Evolutionary conservation across 164 flowering plant genomes (phyloP), one percentile per base, ranked within the genome.

Genomic region (Magnolia changhungtana): DNA sequence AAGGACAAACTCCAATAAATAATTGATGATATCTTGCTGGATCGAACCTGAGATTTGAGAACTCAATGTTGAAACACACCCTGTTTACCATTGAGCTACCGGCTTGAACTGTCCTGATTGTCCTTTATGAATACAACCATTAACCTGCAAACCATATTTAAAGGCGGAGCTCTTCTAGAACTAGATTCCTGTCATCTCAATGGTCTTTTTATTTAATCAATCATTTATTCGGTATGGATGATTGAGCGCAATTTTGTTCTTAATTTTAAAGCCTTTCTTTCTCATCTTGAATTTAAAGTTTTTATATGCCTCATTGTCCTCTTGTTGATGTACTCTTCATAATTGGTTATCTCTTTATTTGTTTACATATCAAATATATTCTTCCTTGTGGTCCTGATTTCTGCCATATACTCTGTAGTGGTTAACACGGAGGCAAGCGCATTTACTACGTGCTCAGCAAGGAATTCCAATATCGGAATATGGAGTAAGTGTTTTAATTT

Each of bases 401-500:
- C 49, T 67, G 24, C 19, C 10, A 23, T 66, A 18, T 29, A 50
- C 64, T 80, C 52, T 81, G 67, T 88, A 96, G 99, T 96, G 99
- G 99, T 45, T 90, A 74, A 82, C 85, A 69, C 85, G 99, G 85
- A 88, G 99, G 77, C 87, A 88, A 78, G 93, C 94, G 66, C 97
- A 90, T 82, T 37, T 84, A 50, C 77, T 88, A 72, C 98, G 96
- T 80, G 98, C 98, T 65, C 99, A 96, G 79, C 99, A 92, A 79
- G 99, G 99, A 50, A 90, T 96, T 77, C 98, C 99, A 71, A 78
- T 92, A 78, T 96, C 99, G 80, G 98, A 96, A 83, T 89, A 79
- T 84, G 97, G 97, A 86, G 99, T 94, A 82, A 83, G 88, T 52
- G 80, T 77, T 75, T 31, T 14, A 24, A 52, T 64, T 23, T 78